These are phyloP conservation scores for Nitzschia inconspicua DNA, from an alignment of 108 stramenopile genomes.

Conservation along the genomic window DNA sequence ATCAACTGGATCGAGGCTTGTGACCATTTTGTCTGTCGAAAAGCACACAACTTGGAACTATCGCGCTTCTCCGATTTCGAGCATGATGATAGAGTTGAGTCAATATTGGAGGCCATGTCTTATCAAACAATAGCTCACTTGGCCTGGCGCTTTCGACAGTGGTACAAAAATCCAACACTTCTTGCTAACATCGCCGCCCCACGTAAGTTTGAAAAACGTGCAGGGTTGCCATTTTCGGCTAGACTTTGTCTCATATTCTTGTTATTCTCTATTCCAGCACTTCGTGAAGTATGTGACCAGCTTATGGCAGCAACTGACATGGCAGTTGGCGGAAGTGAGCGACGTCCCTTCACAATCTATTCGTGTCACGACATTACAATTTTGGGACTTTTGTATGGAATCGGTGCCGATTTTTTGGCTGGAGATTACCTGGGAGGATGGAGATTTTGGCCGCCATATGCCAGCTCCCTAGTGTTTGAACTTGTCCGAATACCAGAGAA, in stretches of 20 bases:
- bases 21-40: conserved; percentile 78
- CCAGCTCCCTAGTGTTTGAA: conserved; percentile 36
- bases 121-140: conserved; percentile 56
- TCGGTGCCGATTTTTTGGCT: conserved; percentile 65
- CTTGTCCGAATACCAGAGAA: conserved; percentile 16
- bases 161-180: conserved; percentile 58
- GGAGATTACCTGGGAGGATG: conserved; percentile 16
- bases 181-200: conserved; percentile 55
- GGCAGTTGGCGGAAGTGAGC: conserved; percentile 18
- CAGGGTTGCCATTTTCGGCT: no score
- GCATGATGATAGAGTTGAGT: conserved; percentile 43
- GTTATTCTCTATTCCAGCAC: no score
- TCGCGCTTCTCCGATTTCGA: conserved; percentile 53
- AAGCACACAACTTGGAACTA: conserved; percentile 50
- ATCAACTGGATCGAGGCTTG: conserved; percentile 72
- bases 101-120: conserved; percentile 35
- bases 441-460: conserved; percentile 44
- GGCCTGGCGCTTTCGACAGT: conserved; percentile 72
- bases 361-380: conserved; percentile 80
- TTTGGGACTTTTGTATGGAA: conserved; percentile 62
- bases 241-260: no score
- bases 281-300: conserved; percentile 39
- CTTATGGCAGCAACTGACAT: conserved; percentile 28
- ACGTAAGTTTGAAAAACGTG: no score
- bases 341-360: conserved; percentile 59